Evolutionary conservation across 108 stramenopile species (phyloP).

Genomic region (Nitzschia sp.): DNA sequence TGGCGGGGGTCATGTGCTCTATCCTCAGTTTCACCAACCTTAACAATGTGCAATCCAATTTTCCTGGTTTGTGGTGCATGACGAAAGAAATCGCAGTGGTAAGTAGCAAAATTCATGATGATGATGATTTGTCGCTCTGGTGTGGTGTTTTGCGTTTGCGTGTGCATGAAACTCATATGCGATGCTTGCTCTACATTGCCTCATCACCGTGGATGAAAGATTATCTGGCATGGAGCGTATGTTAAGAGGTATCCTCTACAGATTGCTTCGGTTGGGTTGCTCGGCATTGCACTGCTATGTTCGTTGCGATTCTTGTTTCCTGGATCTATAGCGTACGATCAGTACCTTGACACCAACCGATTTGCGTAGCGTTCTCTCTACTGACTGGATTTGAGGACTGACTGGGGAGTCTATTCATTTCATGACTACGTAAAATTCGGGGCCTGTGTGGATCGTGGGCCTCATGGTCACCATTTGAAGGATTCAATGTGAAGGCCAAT

Average conservation of each 20-base stretch:
- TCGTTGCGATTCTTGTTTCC: conserved; percentile 19
- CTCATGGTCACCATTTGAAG: conserved; percentile 45
- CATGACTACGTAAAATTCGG: too few relatives aligned
- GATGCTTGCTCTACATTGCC: background rate
- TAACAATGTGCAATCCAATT: conserved; percentile 1
- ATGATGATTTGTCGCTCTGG: background rate
- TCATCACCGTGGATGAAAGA: background rate
- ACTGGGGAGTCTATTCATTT: too few relatives aligned
- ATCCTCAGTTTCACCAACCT: conserved; percentile 3
- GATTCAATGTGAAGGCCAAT: conserved; percentile 42
- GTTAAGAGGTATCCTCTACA: conserved; percentile 8
- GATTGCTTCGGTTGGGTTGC: conserved; percentile 4
- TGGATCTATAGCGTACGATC: conserved; percentile 9
- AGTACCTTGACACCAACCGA: conserved; percentile 5
- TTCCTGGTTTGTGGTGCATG: conserved; percentile 13
- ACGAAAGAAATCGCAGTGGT: conserved; percentile 15
- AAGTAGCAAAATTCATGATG: background rate
- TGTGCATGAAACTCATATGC: background rate
- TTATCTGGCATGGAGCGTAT: conserved; percentile 9
- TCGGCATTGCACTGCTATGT: conserved; percentile 4
- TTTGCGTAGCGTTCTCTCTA: conserved; percentile 10
- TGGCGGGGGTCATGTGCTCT: conserved; percentile 7
- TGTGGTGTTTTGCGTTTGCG: background rate
- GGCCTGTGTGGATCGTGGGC: too few relatives aligned
- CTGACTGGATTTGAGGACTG: too few relatives aligned